Evolutionary conservation across 2,329 filamentous ascomycete genomes (phyloP), one percentile per base, ranked within the genome.

Genomic region (Phaeomoniella chlamydospora): DNA sequence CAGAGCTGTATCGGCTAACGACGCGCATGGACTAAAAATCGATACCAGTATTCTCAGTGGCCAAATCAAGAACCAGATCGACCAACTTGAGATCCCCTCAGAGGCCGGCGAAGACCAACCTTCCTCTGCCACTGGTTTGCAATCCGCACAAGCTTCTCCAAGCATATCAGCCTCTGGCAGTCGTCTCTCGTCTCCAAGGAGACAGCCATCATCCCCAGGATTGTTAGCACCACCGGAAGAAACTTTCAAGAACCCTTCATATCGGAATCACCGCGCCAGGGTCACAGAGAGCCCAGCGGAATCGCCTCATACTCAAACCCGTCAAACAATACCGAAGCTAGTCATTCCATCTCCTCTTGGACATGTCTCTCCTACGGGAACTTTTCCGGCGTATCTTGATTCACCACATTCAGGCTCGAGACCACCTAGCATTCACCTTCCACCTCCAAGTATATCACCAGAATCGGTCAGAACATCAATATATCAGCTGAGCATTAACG

Each of bases 381-480:
- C 80, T 0, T 88, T 90, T 42, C 82, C 82, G 2, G 56, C 64
- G 4, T 82, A 75, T 43, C 66, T 68, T 2, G 81, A 87, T 41
- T 71, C 68, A 1, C 67, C 70, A 5, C 45, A 46, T 18, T 57
- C 64, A 10, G 62, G 62, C 4, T 64, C 70, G 3, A 51, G 62
- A 31, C 54, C 68, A 16, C 64, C 68, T 1, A 77, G 75, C 44
- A 64, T 79, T 37, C 64, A 65, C 40, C 54, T 79, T 19, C 67
- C 72, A 15, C 57, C 68, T 13, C 56, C 70, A 34, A 55, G 64
- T 46, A 45, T 68, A 48, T 61, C 68, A 39, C 57, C 62, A 15
- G 61, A 59, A 29, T 69, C 68, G 2, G 40, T 64, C 38, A 67
- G 70, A 43, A 58, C 61, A 15, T 56, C 57, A 26, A 51, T 70